Conservation (phyloP, 2,329 filamentous ascomycete genomes). For the Penicillium hesseltinei region DNA sequence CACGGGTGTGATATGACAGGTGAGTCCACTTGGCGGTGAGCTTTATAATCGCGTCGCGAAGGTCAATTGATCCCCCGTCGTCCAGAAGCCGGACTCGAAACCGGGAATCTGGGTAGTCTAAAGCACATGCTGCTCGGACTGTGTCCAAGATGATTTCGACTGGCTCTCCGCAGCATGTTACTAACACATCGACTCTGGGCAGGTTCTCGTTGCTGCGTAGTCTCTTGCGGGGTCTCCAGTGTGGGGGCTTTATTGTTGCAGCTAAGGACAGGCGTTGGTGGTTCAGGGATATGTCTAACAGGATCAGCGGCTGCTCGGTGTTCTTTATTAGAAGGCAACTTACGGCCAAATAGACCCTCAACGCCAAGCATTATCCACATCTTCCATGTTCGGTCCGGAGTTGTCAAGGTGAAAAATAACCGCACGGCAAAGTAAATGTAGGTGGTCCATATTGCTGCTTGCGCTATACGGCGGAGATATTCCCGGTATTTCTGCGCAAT, state of each 20-base stretch:
- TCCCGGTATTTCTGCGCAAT: constrained; percentile 18
- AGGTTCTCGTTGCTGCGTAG: constrained; percentile 44
- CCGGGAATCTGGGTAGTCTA: constrained; percentile 55
- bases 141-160: constrained; percentile 58
- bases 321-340: constrained; percentile 1
- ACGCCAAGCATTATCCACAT: constrained; percentile 29
- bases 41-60: constrained; percentile 42
- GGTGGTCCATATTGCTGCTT: constrained; percentile 17
- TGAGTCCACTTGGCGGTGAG: constrained; percentile 48
- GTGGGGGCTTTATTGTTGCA: constrained; percentile 12
- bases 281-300: constrained; percentile 21
- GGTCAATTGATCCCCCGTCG: constrained; percentile 50
- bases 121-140: constrained; percentile 52
- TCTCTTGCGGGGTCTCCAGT: constrained; percentile 18
- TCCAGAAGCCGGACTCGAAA: constrained; percentile 58
- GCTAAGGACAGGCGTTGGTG: constrained; percentile 27
- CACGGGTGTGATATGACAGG: constrained; percentile 54
- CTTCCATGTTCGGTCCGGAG: constrained; percentile 20
- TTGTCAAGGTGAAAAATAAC: constrained; percentile 11
- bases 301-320: neutral
- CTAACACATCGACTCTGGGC: constrained; percentile 54
- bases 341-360: constrained; percentile 28
- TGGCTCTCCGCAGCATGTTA: constrained; percentile 60
- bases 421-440: constrained; percentile 25
- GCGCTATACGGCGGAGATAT: constrained; percentile 16